Conservation (phyloP, 306 rosid species). For the Fragaria vesca region DNA sequence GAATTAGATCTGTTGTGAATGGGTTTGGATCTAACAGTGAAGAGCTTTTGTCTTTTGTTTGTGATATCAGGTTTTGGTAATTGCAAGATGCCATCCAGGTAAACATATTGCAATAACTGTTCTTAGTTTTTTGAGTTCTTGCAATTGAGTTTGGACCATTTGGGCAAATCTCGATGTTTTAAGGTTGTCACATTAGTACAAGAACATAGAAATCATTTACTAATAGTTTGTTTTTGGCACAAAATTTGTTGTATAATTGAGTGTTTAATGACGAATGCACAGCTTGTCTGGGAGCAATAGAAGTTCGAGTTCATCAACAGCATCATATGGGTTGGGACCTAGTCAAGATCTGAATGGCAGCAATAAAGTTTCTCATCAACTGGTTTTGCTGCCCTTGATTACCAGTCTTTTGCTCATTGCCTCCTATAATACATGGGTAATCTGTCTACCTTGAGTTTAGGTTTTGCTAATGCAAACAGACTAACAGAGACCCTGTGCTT, state of each 20-base stretch:
- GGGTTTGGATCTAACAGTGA: background rate
- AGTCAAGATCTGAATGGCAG: conserved; percentile 51
- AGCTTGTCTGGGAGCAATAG: conserved; percentile 56
- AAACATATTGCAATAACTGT: background rate
- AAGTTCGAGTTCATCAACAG: conserved; percentile 40
- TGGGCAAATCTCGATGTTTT: too few relatives aligned
- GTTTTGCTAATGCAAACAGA: background rate
- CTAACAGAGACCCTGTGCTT: background rate
- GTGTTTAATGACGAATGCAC: conserved; percentile 21
- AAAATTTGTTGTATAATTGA: background rate
- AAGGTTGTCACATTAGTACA: too few relatives aligned
- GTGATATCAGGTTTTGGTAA: conserved; percentile 63
- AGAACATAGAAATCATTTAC: too few relatives aligned
- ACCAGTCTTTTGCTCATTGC: conserved; percentile 34
- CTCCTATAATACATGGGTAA: conserved; percentile 10
- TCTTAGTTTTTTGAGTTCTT: background rate
- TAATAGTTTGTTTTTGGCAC: background rate
- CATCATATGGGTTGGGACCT: conserved; percentile 51
- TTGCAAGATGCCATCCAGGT: conserved; percentile 91
- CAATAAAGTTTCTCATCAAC: conserved; percentile 23
- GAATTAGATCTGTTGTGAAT: background rate
- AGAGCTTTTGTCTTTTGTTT: background rate
- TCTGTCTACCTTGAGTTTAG: background rate
- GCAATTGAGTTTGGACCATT: background rate
- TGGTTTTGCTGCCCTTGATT: conserved; percentile 57